Conservation (phyloP, 1,139 yeast species). For the Zygoascus meyerae region DNA sequence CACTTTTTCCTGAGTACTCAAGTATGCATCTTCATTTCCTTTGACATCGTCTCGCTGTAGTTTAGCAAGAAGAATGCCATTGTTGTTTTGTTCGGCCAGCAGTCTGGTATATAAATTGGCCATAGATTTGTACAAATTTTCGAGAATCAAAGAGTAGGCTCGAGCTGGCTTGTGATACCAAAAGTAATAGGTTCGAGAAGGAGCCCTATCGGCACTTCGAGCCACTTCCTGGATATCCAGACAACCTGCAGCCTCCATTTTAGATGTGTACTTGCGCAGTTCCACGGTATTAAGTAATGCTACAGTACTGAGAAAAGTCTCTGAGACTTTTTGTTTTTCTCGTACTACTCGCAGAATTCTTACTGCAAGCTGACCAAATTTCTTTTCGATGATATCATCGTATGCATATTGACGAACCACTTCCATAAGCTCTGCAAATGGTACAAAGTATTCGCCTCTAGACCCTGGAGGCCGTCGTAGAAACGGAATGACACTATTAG, state of each 20-base stretch:
- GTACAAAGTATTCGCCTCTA: conserved; percentile 40
- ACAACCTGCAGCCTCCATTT: conserved; percentile 36
- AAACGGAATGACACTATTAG: conserved; percentile 26
- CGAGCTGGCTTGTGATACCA: conserved; percentile 64
- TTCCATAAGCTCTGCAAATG: conserved; percentile 31
- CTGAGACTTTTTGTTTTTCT: conserved; percentile 68
- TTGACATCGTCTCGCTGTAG: conserved; percentile 86
- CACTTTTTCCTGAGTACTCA: conserved; percentile 68
- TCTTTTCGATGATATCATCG: conserved; percentile 51
- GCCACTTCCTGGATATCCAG: conserved; percentile 80
- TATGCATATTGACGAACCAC: conserved; percentile 49
- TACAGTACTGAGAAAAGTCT: conserved; percentile 68
- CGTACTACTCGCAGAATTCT: conserved; percentile 65
- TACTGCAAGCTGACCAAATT: conserved; percentile 45
- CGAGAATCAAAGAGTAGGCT: conserved; percentile 45
- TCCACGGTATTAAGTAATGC: conserved; percentile 74
- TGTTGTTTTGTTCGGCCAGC: conserved; percentile 52
- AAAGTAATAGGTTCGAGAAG: conserved; percentile 77
- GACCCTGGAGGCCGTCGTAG: conserved; percentile 31
- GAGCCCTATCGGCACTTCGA: conserved; percentile 84
- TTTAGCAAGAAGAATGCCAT: conserved; percentile 66
- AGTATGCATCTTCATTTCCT: conserved; percentile 69
- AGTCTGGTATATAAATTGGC: conserved; percentile 56
- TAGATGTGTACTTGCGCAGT: conserved; percentile 47
- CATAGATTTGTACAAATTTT: conserved; percentile 60